Conservation (phyloP, 176 grass and related monocot species). For the Pontederia paniculata region DNA sequence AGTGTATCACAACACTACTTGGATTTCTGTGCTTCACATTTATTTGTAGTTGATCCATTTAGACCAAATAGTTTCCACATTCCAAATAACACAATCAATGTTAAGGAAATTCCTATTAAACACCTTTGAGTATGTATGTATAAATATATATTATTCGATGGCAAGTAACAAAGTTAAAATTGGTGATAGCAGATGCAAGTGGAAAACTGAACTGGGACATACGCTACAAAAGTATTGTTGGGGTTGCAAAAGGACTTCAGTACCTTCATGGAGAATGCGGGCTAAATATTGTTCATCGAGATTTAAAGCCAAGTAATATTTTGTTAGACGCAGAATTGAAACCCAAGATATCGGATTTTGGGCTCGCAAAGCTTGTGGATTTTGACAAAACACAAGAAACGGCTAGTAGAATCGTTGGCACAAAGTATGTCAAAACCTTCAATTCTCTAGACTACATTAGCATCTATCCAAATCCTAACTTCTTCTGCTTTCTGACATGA, state of each 20-base stretch:
- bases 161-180: background rate
- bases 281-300: constrained; percentile 15
- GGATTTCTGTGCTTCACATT: too few species aligned
- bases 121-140: too few species aligned
- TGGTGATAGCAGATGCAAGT: background rate
- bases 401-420: constrained; percentile 6
- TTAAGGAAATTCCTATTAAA: too few species aligned
- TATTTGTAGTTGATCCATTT: too few species aligned
- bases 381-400: constrained; percentile 8
- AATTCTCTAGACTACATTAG: background rate
- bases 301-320: constrained; percentile 20
- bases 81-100: too few species aligned
- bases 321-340: constrained; percentile 15
- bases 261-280: constrained; percentile 11
- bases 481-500: too few species aligned
- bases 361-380: constrained; percentile 11
- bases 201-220: constrained; percentile 5
- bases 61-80: too few species aligned
- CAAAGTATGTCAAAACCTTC: background rate
- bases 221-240: background rate
- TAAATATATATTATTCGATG: too few species aligned
- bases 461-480: too few species aligned
- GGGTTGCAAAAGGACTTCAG: too few species aligned
- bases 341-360: constrained; percentile 19
- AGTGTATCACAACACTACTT: too few species aligned